Evolutionary conservation across 345 rosid genomes (phyloP).

Genomic region (Garcia nutans): DNA sequence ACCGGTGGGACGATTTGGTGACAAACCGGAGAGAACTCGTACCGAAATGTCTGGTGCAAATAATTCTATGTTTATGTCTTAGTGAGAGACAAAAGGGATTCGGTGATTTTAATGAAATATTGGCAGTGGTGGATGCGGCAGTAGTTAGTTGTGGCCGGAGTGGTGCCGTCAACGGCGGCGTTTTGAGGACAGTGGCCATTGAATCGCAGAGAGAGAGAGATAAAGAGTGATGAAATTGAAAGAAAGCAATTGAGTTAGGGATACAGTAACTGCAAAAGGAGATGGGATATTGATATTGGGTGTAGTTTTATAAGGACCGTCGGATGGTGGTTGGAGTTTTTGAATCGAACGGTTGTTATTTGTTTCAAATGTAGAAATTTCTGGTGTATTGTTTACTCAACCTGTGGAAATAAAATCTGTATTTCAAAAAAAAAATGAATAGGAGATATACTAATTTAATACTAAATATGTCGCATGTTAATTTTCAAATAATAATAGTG

Average conservation of each 20-base stretch:
- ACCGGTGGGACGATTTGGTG: slow-evolving; percentile 36
- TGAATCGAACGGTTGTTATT: slow-evolving; percentile 8
- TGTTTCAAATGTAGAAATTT: not conserved
- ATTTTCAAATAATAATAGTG: no score
- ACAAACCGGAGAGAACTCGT: slow-evolving; percentile 37
- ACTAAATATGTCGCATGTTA: no score
- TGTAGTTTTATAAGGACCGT: slow-evolving; percentile 16
- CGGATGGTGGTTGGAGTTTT: slow-evolving; percentile 4
- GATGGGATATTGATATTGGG: not conserved
- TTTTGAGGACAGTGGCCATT: slow-evolving; percentile 70
- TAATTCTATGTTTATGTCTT: slow-evolving; percentile 28
- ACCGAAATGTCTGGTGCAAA: slow-evolving; percentile 7
- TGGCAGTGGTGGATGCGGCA: not conserved
- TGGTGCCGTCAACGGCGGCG: slow-evolving; percentile 51
- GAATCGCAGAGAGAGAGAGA: not conserved
- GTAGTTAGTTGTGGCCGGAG: slow-evolving; percentile 23
- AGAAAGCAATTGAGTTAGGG: no score
- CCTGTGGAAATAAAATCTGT: not conserved
- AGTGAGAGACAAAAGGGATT: slow-evolving; percentile 44
- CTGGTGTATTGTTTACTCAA: not conserved
- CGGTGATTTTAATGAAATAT: slow-evolving; percentile 24
- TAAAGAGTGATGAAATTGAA: not conserved
- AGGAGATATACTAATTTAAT: no score
- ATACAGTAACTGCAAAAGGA: not conserved
- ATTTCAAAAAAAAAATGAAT: no score